Evolutionary conservation across 2,329 filamentous ascomycete species (phyloP).

Genomic region (Penicillium sp.): DNA sequence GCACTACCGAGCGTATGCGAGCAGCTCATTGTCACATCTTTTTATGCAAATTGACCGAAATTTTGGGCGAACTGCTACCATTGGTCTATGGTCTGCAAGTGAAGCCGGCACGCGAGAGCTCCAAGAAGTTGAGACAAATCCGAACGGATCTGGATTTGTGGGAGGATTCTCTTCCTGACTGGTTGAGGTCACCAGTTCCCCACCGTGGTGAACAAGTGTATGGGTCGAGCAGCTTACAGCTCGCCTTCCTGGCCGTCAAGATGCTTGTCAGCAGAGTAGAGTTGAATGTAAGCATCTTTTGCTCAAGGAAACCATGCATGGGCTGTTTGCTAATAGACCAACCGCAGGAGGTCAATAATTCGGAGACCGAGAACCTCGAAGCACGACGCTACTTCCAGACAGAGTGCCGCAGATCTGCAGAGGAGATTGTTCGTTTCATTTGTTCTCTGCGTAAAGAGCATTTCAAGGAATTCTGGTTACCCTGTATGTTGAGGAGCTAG

Average conservation of each 20-base stretch:
- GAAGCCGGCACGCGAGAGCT: slow-evolving; percentile 41
- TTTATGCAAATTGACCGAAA: slow-evolving; percentile 49
- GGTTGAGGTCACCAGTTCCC: slow-evolving; percentile 36
- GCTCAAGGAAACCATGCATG: neutral
- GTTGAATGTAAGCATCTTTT: slow-evolving; percentile 38
- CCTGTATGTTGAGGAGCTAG: slow-evolving; percentile 31
- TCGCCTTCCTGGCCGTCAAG: slow-evolving; percentile 44
- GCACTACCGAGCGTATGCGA: slow-evolving; percentile 41
- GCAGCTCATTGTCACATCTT: slow-evolving; percentile 52
- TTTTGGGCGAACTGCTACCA: slow-evolving; percentile 44
- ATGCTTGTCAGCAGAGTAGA: slow-evolving; percentile 48
- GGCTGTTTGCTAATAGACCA: slow-evolving; percentile 6
- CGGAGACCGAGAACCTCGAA: slow-evolving; percentile 44
- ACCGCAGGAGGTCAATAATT: slow-evolving; percentile 41
- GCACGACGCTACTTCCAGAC: slow-evolving; percentile 48
- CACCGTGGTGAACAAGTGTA: slow-evolving; percentile 34
- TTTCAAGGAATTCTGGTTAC: slow-evolving; percentile 52
- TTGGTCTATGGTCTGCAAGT: slow-evolving; percentile 45
- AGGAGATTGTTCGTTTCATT: slow-evolving; percentile 49
- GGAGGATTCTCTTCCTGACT: slow-evolving; percentile 45
- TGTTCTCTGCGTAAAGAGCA: slow-evolving; percentile 45
- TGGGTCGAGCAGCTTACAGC: slow-evolving; percentile 44
- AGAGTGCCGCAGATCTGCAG: slow-evolving; percentile 42
- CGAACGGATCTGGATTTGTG: slow-evolving; percentile 45
- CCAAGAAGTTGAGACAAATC: slow-evolving; percentile 44